phyloP scores from a whole-genome alignment of 441 rosid genomes.

The Adansonia madagascariensis region DNA sequence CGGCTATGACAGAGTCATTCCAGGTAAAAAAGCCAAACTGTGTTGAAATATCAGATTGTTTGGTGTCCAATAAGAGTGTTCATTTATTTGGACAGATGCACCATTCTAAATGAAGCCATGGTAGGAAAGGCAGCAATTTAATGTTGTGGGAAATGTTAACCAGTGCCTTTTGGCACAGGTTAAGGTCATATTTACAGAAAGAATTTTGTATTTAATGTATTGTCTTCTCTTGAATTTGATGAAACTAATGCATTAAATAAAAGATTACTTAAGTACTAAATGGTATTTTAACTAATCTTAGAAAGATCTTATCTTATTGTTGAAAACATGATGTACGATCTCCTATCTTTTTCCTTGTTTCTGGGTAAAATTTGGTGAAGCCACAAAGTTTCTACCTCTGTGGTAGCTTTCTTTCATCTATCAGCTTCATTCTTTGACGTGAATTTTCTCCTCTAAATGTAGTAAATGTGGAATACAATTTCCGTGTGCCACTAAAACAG shows the following conservation, averaged over 20 bases:
- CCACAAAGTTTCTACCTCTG: neutral
- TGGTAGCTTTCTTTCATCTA: constrained; percentile 5
- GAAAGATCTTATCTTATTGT: neutral
- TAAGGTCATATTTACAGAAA: neutral
- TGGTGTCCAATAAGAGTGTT: constrained; percentile 16
- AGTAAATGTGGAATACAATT: constrained; percentile 1
- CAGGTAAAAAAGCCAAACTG: constrained; percentile 39
- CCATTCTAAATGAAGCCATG: constrained; percentile 10
- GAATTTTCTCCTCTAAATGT: constrained; percentile 17
- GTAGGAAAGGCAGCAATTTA: neutral
- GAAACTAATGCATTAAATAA: neutral
- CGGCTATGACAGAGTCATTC: constrained; percentile 51
- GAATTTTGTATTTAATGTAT: neutral
- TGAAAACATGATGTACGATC: neutral
- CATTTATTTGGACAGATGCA: neutral
- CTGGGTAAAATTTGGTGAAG: neutral
- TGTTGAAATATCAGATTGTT: constrained; percentile 21
- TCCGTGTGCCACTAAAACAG: neutral
- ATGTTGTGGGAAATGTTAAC: neutral
- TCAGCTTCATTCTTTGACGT: constrained; percentile 7
- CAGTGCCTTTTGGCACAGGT: neutral
- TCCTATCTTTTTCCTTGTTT: neutral
- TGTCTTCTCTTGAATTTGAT: neutral
- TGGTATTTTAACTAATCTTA: constrained; percentile 5
- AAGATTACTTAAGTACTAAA: neutral